Conservation (phyloP, 2,329 filamentous ascomycete genomes). For the Amauroascus niger region DNA sequence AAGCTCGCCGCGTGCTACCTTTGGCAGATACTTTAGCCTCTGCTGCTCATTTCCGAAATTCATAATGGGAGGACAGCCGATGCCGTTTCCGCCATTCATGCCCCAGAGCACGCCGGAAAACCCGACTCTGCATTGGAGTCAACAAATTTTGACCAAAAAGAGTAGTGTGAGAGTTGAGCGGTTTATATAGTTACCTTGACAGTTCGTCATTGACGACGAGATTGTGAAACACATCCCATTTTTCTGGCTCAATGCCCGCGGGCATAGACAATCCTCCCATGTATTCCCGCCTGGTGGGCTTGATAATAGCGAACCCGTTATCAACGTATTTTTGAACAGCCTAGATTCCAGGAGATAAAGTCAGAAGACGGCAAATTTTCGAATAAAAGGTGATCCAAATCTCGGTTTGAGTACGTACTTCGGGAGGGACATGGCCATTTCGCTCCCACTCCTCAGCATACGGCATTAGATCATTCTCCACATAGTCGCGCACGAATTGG, state of each 20-base stretch:
- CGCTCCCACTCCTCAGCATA: slow-evolving; percentile 56
- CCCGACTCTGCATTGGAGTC: slow-evolving; percentile 36
- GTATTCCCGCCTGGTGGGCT: slow-evolving; percentile 33
- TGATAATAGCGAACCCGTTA: slow-evolving; percentile 33
- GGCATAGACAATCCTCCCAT: slow-evolving; percentile 34
- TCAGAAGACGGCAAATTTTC: background rate
- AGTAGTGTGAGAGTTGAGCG: background rate
- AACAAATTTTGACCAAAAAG: background rate
- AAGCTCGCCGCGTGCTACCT: slow-evolving; percentile 49
- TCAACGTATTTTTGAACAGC: slow-evolving; percentile 33
- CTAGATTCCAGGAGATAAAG: slow-evolving; percentile 12
- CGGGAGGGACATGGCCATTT: slow-evolving; percentile 43
- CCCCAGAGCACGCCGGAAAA: slow-evolving; percentile 50
- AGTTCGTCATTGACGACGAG: slow-evolving; percentile 49
- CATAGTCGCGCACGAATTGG: slow-evolving; percentile 47
- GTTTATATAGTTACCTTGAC: slow-evolving; percentile 10
- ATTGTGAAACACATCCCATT: slow-evolving; percentile 50
- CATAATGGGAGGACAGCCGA: slow-evolving; percentile 56
- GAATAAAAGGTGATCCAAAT: background rate
- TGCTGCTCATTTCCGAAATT: slow-evolving; percentile 52
- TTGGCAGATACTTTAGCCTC: slow-evolving; percentile 50
- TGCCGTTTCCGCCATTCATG: slow-evolving; percentile 50
- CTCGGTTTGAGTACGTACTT: slow-evolving; percentile 18
- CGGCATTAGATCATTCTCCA: slow-evolving; percentile 50
- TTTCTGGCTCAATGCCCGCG: slow-evolving; percentile 38